phyloP scores from a whole-genome alignment of 805 yeast genomes.

The Priceomyces medius region DNA sequence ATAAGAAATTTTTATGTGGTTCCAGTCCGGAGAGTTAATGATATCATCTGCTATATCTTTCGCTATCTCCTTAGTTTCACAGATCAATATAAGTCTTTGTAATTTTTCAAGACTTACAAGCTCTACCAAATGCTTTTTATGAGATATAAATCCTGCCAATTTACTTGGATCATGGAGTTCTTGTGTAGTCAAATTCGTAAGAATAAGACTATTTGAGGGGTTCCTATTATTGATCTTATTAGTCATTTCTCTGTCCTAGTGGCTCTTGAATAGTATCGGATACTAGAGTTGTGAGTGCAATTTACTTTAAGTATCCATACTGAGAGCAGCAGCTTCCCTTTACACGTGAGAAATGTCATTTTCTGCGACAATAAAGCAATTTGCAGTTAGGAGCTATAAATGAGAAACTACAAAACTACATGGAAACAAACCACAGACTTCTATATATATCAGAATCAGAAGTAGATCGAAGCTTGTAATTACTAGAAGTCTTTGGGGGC shows the following conservation, averaged over 20 bases:
- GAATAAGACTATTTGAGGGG: slow-evolving; percentile 37
- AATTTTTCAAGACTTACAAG: slow-evolving; percentile 33
- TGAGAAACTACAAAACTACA: too few relatives aligned
- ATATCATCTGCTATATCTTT: slow-evolving; percentile 18
- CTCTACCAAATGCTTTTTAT: slow-evolving; percentile 26
- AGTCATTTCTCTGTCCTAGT: background rate
- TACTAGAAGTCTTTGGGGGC: too few relatives aligned
- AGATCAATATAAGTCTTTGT: slow-evolving; percentile 33
- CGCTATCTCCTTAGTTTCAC: slow-evolving; percentile 25
- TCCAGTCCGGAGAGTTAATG: slow-evolving; percentile 14
- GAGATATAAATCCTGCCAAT: slow-evolving; percentile 25
- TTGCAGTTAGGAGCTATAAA: too few relatives aligned
- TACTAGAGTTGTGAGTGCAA: too few relatives aligned
- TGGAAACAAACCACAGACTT: too few relatives aligned
- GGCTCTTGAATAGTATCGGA: too few relatives aligned
- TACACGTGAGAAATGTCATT: too few relatives aligned
- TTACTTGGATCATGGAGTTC: slow-evolving; percentile 25
- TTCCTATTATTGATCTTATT: slow-evolving; percentile 8
- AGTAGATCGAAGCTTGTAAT: too few relatives aligned
- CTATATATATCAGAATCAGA: too few relatives aligned
- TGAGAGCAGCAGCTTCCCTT: too few relatives aligned
- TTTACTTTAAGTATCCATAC: too few relatives aligned
- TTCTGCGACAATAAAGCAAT: too few relatives aligned
- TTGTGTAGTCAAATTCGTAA: slow-evolving; percentile 25
- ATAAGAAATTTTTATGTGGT: slow-evolving; percentile 21